Percentiles rank a stretch among this genome's conserved stretches.
These are phyloP conservation scores for Sarcodon sp. DNA, from an alignment of 768 basidiomycete genomes.

Conservation along the genomic window DNA sequence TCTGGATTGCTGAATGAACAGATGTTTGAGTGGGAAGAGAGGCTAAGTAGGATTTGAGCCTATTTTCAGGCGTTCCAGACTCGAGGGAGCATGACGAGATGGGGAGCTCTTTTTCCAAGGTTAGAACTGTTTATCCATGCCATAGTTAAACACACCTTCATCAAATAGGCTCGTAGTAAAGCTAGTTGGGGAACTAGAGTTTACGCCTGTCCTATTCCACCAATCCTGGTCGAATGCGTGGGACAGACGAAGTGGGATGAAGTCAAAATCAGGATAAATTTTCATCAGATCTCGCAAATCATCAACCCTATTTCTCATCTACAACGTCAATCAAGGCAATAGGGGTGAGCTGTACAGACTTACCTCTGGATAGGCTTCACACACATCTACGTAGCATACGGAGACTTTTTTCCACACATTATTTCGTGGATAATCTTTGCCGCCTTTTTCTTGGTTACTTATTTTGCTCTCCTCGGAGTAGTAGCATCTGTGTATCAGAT, in stretches of 20 bases:
- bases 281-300: slow-evolving; percentile 34
- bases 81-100: neutral
- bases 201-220: slow-evolving; percentile 38
- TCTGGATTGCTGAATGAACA: slow-evolving; percentile 40
- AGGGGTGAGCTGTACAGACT: slow-evolving; percentile 12
- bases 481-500: slow-evolving; percentile 51
- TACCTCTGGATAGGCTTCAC: slow-evolving; percentile 48
- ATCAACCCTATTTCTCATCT: slow-evolving; percentile 45
- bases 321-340: slow-evolving; percentile 5
- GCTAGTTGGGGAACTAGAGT: neutral
- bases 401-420: slow-evolving; percentile 48
- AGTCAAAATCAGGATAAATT: slow-evolving; percentile 38
- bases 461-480: slow-evolving; percentile 21
- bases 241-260: slow-evolving; percentile 54
- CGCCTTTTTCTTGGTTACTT: slow-evolving; percentile 28
- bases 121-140: no score
- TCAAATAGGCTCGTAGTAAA: neutral
- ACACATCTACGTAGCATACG: slow-evolving; percentile 63
- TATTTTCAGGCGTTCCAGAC: slow-evolving; percentile 13
- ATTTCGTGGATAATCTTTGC: slow-evolving; percentile 55
- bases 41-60: slow-evolving; percentile 37
- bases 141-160: no score
- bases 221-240: slow-evolving; percentile 60
- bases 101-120: no score
- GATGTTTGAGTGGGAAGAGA: slow-evolving; percentile 71